phyloP scores from a whole-genome alignment of 2,329 filamentous ascomycete species.

The Clonostachys chloroleuca region DNA sequence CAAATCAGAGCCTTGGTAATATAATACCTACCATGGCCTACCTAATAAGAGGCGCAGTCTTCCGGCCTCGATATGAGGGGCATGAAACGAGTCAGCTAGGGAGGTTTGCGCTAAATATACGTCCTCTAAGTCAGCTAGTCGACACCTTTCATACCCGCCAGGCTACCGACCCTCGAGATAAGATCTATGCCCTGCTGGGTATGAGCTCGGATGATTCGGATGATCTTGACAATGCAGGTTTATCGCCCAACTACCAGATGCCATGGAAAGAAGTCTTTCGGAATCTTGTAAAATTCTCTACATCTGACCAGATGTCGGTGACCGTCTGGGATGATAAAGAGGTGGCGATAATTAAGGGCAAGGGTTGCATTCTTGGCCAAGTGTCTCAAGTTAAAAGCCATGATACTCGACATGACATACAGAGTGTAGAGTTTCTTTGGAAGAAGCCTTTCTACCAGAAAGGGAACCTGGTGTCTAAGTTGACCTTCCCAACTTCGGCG shows the following conservation, averaged over 20 bases:
- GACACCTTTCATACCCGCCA: constrained; percentile 1
- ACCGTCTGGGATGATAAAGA: not conserved
- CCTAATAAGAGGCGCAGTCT: not conserved
- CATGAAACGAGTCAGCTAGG: not conserved
- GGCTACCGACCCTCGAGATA: not conserved
- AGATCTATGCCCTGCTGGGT: not conserved
- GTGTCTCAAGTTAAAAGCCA: not conserved
- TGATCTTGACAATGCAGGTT: not conserved
- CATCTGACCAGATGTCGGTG: not conserved
- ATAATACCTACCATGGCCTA: not conserved
- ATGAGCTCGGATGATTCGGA: not conserved
- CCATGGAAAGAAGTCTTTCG: not conserved
- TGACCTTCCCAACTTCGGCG: not conserved
- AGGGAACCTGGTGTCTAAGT: not conserved
- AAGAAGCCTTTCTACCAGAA: not conserved
- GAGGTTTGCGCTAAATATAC: not conserved
- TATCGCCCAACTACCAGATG: not conserved
- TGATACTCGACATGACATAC: not conserved
- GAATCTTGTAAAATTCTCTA: not conserved
- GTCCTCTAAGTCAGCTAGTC: not conserved
- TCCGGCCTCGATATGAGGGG: not conserved
- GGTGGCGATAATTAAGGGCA: not conserved
- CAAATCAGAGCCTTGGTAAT: not conserved
- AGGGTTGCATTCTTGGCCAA: not conserved
- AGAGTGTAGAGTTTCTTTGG: not conserved